A percentile compares a stretch with the other conserved stretches of the same genome.
Conservation (phyloP, 2,329 filamentous ascomycete genomes). For the Cladosporium sp. region DNA sequence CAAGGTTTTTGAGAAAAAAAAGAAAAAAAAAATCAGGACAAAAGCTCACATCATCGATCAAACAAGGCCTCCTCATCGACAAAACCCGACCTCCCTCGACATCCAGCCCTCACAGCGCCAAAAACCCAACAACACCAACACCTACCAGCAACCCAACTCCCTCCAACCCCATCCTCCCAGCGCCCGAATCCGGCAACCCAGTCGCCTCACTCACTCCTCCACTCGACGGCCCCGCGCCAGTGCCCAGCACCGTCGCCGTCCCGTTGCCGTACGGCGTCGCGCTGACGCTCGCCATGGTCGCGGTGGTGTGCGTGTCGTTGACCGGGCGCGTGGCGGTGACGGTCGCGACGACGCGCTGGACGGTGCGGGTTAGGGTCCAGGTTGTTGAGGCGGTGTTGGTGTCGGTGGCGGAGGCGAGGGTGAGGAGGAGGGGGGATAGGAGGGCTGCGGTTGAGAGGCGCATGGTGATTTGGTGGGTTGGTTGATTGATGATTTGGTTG, state of each 20-base stretch:
- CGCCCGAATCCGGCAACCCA: not conserved
- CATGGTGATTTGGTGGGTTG: slow-evolving; percentile 13
- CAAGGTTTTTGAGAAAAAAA: too few species aligned
- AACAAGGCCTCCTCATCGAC: not conserved
- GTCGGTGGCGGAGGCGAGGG: slow-evolving; percentile 12
- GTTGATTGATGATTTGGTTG: not conserved
- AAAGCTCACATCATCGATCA: not conserved
- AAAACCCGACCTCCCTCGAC: not conserved
- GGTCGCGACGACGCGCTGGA: slow-evolving; percentile 23
- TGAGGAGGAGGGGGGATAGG: slow-evolving; percentile 14
- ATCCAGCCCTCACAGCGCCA: not conserved
- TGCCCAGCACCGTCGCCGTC: slow-evolving; percentile 11
- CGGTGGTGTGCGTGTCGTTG: not conserved
- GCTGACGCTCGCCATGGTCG: slow-evolving; percentile 6
- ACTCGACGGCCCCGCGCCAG: slow-evolving; percentile 5
- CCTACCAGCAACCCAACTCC: slow-evolving; percentile 5
- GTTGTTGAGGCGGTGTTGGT: slow-evolving; percentile 19
- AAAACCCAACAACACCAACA: not conserved
- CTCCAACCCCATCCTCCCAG: not conserved
- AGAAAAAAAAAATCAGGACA: not conserved
- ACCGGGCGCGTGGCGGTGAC: slow-evolving; percentile 21
- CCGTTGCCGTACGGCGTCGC: slow-evolving; percentile 12
- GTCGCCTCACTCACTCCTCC: not conserved
- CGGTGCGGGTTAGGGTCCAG: slow-evolving; percentile 22
- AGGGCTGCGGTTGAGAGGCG: slow-evolving; percentile 20